Evolutionary conservation across 164 flowering plant genomes (phyloP), one percentile per base, ranked within the genome.

Genomic region (Stephania yunnanensis): DNA sequence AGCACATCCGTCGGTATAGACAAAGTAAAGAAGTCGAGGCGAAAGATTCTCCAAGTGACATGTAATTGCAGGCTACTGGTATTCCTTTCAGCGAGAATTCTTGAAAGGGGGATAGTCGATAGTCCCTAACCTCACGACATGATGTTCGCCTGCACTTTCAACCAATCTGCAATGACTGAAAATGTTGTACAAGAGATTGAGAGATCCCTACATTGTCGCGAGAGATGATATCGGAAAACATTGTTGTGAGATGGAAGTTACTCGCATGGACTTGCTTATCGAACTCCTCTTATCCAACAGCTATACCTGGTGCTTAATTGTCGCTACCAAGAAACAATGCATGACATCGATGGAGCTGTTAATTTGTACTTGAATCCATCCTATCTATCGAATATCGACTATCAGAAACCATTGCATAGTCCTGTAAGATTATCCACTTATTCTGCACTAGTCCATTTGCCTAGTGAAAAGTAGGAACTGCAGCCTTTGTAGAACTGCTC

Each of bases 1-100:
- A 85, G 72, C 92, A 95, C 79, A 65, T 89, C 79, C 87, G 87
- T 75, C 80, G 79, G 48, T 93, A 79, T 77, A 90, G 80, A 75
- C 83, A 80, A 73, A 74, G 71, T 64, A 86, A 87, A 78, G 87
- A 86, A 68, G 69, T 68, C 71, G 74, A 69, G 30, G 12, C 50
- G 10, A 75, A 76, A 74, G 76, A 79, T 63, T 7, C 73, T 29
- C 15, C 19, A 52, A 25, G 13, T 61, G 7, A 42, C 55, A 50
- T 50, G 15, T 50, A 15, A 50, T 10, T 50, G 55, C 15, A 50
- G 12, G 15, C 55, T 7, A 48, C 13, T 48, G 53, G 53, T 48
- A 48, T 48, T 48, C 13, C 53, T 48, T 48, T 8, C 13, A 48
- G 53, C 53, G 13, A 48, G 13, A 48, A 8, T 48, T 48, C 53